These are phyloP conservation scores for Angophora floribunda DNA, from an alignment of 345 rosid species.

Conservation along the genomic window DNA sequence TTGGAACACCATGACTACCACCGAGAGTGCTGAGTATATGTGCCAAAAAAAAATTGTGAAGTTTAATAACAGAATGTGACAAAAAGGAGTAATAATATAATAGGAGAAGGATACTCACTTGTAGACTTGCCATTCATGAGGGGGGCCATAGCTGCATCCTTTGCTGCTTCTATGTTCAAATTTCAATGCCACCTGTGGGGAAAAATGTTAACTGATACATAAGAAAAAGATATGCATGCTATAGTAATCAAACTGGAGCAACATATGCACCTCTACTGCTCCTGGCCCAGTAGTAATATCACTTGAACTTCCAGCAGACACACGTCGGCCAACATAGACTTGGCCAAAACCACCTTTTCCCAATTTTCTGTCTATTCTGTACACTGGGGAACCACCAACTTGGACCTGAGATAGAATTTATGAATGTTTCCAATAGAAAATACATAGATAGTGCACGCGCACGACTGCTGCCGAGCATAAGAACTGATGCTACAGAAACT, in stretches of 20 bases:
- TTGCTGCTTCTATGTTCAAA: slow-evolving; percentile 55
- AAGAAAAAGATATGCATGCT: neutral
- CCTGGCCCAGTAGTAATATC: slow-evolving; percentile 22
- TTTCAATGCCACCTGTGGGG: slow-evolving; percentile 54
- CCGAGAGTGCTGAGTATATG: slow-evolving; percentile 17
- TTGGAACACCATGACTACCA: slow-evolving; percentile 45
- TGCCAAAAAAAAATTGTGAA: neutral
- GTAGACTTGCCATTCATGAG: slow-evolving; percentile 66
- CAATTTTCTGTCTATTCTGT: slow-evolving; percentile 47
- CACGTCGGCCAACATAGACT: slow-evolving; percentile 62
- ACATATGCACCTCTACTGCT: slow-evolving; percentile 24
- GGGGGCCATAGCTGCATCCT: slow-evolving; percentile 61
- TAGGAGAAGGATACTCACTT: slow-evolving; percentile 14
- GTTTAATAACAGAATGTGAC: neutral
- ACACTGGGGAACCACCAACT: slow-evolving; percentile 46
- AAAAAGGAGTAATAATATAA: neutral
- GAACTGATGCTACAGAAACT: neutral
- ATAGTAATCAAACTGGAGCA: neutral
- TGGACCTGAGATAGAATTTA: slow-evolving; percentile 28
- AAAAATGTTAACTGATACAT: neutral
- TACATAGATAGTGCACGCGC: neutral
- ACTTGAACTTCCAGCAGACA: slow-evolving; percentile 20
- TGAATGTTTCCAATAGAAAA: neutral
- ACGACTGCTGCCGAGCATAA: neutral
- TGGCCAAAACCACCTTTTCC: slow-evolving; percentile 79